Evolutionary conservation across 345 rosid genomes (phyloP), one percentile per base, ranked within the genome.

Genomic region (Citrus hindsii): DNA sequence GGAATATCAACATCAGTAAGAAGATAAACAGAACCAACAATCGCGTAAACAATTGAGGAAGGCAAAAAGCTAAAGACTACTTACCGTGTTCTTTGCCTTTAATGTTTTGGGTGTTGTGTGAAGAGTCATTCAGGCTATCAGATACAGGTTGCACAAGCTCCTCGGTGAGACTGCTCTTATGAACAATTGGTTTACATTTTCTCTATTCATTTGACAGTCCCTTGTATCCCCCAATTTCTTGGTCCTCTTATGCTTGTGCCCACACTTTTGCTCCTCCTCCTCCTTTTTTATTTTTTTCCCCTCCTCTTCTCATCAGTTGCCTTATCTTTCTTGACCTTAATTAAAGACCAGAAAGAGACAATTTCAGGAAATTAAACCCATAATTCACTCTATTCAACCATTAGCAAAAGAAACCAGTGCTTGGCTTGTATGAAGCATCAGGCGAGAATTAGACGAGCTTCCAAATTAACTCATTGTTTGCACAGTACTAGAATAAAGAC

Each of bases 81-180:
- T 5, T 8, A 5, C 24, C 38, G 1, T 18, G 58, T 6, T 24
- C 6, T 69, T 42, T 24, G 24, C 7, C 9, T 30, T 30, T n/a
- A 9, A 62, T 42, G 37, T 63, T 79, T 0, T 30, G 61, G n/a
- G 72, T 72, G 66, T 62, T 79, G 68, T 38, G 82, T 27, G 82
- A 79, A 67, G 80, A 83, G n/a, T n/a, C n/a, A n/a, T n/a, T n/a
- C n/a, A n/a, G 33, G 70, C 71, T 64, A 37, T 72, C 79, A 27
- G 27, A 46, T 16, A 38, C 12, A n/a, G 67, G 80, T 67, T 56
- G 77, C 38, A 18, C 53, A 42, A 37, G 70, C 61, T 76, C 82
- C 60, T 72, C 80, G 2, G 48, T 72, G 35, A 79, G 74, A 37
- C 48, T 46, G 66, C 66, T 76, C 19, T 35, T 65, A 62, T 79